Evolutionary conservation across 345 rosid species (phyloP), one percentile per base, ranked within the genome.

Genomic region (Euphorbia pulcherrima): DNA sequence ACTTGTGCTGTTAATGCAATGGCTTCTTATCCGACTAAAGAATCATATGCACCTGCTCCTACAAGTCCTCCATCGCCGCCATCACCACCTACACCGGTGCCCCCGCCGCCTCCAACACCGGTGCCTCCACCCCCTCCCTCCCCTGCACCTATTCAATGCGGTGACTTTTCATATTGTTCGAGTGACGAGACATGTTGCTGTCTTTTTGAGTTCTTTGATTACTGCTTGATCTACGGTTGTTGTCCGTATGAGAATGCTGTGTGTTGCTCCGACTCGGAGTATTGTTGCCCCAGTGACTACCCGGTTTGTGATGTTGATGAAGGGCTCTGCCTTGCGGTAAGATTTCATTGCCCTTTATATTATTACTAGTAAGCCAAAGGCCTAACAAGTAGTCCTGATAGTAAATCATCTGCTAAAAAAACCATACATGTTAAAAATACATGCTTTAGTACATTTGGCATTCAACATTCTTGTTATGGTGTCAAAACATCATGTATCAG

Each of bases 1-100:
- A 69, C 70, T 20, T 89, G 96, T 23, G 96, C 87, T 16, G 72
- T 89, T 60, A 83, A 87, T 63, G 89, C 88, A 24, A 81, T 81
- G 88, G 89, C 96, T 6, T 86, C 92, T 24, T 89, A 89, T 65
- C 90, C 92, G 33, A 87, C 86, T 39, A 83, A 85, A 64, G 74
- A 80, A 51, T 71, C 86, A 7, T 83, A 81, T n/a, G 68, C 93
- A 0, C 90, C 86, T n/a, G 81, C 90, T 27, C 93, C 90, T 0
- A 47, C 65, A 10, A 68, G 78, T 64, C 74, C 82, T 40, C 78
- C 85, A 0, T 60, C 83, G 4, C 72, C 83, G 0, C 64, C 66
- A 0, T 67, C 83, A 26, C 70, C 83, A 0, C 69, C 81, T 0
- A 67, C 79, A 0, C 77, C 86, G 0, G 70, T 83, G 0, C 79